Evolutionary conservation across 1,139 yeast species (phyloP).

Genomic region (Candida sanyaensis): DNA sequence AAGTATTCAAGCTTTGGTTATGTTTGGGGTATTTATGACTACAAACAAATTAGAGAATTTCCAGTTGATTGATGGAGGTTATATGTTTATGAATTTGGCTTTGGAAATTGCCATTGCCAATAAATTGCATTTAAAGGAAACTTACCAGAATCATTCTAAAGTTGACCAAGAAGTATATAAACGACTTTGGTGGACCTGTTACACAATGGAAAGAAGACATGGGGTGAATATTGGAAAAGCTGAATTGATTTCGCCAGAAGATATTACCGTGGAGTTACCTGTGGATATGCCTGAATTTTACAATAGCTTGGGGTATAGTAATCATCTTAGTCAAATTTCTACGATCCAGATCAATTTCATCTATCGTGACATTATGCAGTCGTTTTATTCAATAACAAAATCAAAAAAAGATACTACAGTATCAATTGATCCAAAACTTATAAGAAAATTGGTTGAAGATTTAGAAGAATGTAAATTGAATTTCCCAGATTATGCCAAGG

Average conservation of each 20-base stretch:
- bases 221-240: constrained; percentile 19
- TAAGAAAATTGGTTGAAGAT: constrained; percentile 16
- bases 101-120: constrained; percentile 19
- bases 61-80: constrained; percentile 18
- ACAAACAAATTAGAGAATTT: constrained; percentile 19
- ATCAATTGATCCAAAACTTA: constrained; percentile 16
- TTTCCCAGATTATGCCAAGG: constrained; percentile 15
- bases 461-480: constrained; percentile 15
- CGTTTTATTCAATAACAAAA: constrained; percentile 10
- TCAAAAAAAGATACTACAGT: constrained; percentile 11
- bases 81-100: constrained; percentile 18
- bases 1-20: constrained; percentile 17
- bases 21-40: constrained; percentile 20
- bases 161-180: constrained; percentile 16
- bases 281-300: constrained; percentile 12
- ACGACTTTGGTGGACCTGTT: constrained; percentile 22
- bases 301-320: constrained; percentile 16
- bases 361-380: constrained; percentile 17
- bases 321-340: constrained; percentile 17
- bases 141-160: constrained; percentile 7
- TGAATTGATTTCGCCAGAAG: constrained; percentile 15
- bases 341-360: constrained; percentile 16
- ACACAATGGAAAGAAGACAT: constrained; percentile 19
- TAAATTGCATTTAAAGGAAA: constrained; percentile 16
- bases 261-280: constrained; percentile 18